Conservation (phyloP, 208 protist species). For the Trypanosoma cruzi region DNA sequence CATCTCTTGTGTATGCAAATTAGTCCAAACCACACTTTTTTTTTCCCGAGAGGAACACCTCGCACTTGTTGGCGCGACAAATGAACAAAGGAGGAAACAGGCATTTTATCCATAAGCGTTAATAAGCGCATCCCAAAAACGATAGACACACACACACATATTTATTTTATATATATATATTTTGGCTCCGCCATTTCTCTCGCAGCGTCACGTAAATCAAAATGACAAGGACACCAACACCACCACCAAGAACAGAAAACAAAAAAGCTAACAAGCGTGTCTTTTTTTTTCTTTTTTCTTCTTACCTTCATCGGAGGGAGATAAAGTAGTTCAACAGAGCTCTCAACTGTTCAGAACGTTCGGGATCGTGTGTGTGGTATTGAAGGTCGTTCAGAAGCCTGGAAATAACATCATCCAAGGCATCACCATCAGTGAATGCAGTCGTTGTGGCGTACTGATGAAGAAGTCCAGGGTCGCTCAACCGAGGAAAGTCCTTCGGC, state of each 20-base stretch:
- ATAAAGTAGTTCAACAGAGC: conserved; percentile 73
- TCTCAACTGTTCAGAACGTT: conserved; percentile 59
- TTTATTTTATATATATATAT: too few species aligned
- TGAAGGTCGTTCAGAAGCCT: conserved; percentile 58
- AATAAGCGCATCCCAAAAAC: too few species aligned
- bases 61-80: too few species aligned
- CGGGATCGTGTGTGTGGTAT: conserved; percentile 52
- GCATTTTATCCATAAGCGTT: too few species aligned
- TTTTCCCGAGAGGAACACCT: too few species aligned
- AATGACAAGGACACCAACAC: not conserved
- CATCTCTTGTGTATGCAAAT: too few species aligned
- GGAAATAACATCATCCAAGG: conserved; percentile 41
- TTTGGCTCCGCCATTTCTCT: too few species aligned
- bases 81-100: too few species aligned
- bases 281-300: too few species aligned
- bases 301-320: conserved; percentile 27
- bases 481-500: not conserved
- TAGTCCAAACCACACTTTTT: too few species aligned
- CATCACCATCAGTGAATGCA: conserved; percentile 34
- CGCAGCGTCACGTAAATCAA: not conserved
- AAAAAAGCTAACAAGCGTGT: conserved; percentile 4
- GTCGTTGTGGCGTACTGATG: conserved; percentile 10
- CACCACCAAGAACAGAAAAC: not conserved
- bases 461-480: conserved; percentile 20
- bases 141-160: too few species aligned